A percentile compares a stretch with the other conserved stretches of the same genome.
phyloP scores from a whole-genome alignment of 2,329 filamentous ascomycete genomes.

The Aotearoamyces nothofagi region DNA sequence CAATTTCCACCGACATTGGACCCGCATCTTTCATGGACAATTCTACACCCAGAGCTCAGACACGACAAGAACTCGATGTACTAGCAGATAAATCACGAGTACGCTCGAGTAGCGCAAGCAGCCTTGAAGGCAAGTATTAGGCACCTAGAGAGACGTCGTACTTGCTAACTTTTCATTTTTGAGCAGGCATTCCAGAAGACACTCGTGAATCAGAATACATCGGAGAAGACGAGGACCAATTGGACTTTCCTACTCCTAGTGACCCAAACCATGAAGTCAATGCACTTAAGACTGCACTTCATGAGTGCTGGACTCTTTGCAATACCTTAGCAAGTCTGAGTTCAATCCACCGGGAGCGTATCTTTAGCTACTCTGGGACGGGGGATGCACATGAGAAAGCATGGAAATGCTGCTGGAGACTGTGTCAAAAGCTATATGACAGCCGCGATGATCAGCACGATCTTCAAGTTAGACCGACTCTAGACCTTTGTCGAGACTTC shows the following conservation, averaged over 20 bases:
- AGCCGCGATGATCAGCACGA: slow-evolving; percentile 58
- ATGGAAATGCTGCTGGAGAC: slow-evolving; percentile 87
- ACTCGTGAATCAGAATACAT: slow-evolving; percentile 33
- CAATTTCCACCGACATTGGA: slow-evolving; percentile 62
- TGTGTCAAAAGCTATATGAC: slow-evolving; percentile 81
- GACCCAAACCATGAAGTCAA: slow-evolving; percentile 39
- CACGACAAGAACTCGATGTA: slow-evolving; percentile 55
- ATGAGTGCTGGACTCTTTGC: slow-evolving; percentile 88
- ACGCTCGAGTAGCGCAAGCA: slow-evolving; percentile 55
- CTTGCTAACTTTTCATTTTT: too few relatives aligned
- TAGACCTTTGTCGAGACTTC: slow-evolving; percentile 83
- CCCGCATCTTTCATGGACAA: slow-evolving; percentile 46
- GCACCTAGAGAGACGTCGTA: too few relatives aligned
- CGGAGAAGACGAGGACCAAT: slow-evolving; percentile 28
- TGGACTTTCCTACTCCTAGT: slow-evolving; percentile 26
- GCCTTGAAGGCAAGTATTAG: slow-evolving; percentile 52
- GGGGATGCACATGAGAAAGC: slow-evolving; percentile 73
- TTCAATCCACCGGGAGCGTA: slow-evolving; percentile 65
- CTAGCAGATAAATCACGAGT: slow-evolving; percentile 32
- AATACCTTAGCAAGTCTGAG: slow-evolving; percentile 80
- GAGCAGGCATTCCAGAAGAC: slow-evolving; percentile 22
- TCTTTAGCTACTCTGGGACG: slow-evolving; percentile 60
- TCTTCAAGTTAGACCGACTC: slow-evolving; percentile 54
- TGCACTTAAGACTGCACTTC: slow-evolving; percentile 60
- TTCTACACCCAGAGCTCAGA: slow-evolving; percentile 72